Percentiles rank a stretch among this genome's conserved stretches.
phyloP scores from a whole-genome alignment of 768 basidiomycete species.

The Boletellus ananas region DNA sequence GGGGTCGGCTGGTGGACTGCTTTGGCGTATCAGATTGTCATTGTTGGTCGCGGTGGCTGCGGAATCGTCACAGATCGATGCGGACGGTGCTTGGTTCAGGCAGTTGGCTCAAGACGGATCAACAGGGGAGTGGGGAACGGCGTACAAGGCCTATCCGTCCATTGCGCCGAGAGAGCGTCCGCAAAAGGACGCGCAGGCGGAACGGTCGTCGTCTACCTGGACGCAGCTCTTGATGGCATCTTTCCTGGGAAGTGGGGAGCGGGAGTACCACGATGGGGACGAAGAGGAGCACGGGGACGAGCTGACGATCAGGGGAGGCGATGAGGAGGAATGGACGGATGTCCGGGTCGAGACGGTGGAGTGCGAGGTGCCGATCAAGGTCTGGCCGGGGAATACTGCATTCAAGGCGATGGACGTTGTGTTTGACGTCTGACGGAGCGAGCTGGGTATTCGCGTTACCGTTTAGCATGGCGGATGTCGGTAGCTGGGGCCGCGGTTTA shows the following conservation, averaged over 20 bases:
- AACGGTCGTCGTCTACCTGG: conserved; percentile 26
- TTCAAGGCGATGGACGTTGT: conserved; percentile 77
- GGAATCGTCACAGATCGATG: conserved; percentile 41
- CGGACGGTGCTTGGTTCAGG: conserved; percentile 51
- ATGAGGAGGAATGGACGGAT: conserved; percentile 55
- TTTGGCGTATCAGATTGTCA: conserved; percentile 86
- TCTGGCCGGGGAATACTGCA: conserved; percentile 88
- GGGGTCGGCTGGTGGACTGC: conserved; percentile 61
- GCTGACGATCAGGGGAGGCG: conserved; percentile 6
- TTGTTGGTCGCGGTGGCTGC: conserved; percentile 75
- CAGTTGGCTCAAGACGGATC: conserved; percentile 54
- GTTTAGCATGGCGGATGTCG: too few species aligned
- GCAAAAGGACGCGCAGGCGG: conserved; percentile 1
- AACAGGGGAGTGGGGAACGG: conserved; percentile 67
- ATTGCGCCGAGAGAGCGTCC: conserved; percentile 58
- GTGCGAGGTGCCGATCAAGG: conserved; percentile 85
- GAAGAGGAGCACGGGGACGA: conserved; percentile 16
- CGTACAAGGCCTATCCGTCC: conserved; percentile 55
- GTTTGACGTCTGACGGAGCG: conserved; percentile 56
- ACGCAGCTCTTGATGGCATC: conserved; percentile 40
- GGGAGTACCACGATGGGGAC: conserved; percentile 57
- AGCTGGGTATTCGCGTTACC: too few species aligned
- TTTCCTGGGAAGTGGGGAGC: conserved; percentile 39
- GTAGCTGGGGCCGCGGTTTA: too few species aligned
- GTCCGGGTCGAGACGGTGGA: conserved; percentile 84